phyloP scores from a whole-genome alignment of 768 basidiomycete genomes.

The Serendipita vermifera region DNA sequence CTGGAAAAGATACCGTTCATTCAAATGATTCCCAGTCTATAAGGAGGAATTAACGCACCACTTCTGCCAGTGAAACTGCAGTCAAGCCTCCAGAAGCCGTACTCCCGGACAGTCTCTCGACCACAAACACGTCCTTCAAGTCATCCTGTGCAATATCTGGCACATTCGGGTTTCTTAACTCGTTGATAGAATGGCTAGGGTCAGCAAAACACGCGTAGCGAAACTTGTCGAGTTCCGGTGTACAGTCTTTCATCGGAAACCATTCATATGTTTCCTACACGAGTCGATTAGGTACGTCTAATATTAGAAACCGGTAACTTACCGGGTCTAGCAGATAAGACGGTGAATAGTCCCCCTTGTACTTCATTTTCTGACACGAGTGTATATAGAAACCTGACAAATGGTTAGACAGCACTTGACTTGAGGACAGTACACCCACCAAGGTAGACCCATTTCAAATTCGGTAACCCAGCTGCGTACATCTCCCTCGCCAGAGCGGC shows the following conservation, averaged over 20 bases:
- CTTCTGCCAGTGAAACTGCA: no score
- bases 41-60: no score
- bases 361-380: slow-evolving; percentile 86
- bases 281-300: not conserved
- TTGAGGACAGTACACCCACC: slow-evolving; percentile 36
- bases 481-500: slow-evolving; percentile 64
- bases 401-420: not conserved
- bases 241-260: slow-evolving; percentile 51
- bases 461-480: slow-evolving; percentile 46
- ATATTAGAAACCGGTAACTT: slow-evolving; percentile 16
- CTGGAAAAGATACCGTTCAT: no score
- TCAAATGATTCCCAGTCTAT: no score
- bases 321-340: slow-evolving; percentile 85
- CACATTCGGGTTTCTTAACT: not conserved
- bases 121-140: not conserved
- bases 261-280: slow-evolving; percentile 64
- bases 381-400: slow-evolving; percentile 79
- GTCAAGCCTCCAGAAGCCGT: no score
- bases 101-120: no score
- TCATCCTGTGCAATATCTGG: not conserved
- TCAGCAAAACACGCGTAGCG: slow-evolving; percentile 59
- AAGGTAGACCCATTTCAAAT: slow-evolving; percentile 70
- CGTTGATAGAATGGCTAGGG: slow-evolving; percentile 22
- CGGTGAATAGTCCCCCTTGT: slow-evolving; percentile 87
- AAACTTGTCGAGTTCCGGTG: slow-evolving; percentile 46